These are phyloP conservation scores for Fusarium ambrosium DNA, from an alignment of 2,329 filamentous ascomycete genomes.

Conservation along the genomic window DNA sequence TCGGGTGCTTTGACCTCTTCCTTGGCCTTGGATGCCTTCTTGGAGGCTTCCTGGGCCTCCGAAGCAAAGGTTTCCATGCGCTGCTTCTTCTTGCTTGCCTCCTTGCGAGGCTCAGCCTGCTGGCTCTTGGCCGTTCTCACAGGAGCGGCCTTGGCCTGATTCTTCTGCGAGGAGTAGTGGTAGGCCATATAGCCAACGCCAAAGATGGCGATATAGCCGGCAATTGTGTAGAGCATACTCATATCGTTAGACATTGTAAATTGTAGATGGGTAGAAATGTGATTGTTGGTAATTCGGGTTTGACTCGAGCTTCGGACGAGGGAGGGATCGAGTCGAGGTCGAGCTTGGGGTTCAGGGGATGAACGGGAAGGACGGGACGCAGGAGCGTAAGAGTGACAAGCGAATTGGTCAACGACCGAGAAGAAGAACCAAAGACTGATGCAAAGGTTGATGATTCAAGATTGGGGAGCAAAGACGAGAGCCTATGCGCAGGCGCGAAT, in stretches of 20 bases:
- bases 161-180: constrained; percentile 52
- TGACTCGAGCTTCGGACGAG: constrained; percentile 28
- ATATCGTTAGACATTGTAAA: constrained; percentile 53
- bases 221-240: constrained; percentile 54
- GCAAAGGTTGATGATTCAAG: constrained; percentile 21
- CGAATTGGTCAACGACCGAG: constrained; percentile 9
- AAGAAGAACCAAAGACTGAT: constrained; percentile 7
- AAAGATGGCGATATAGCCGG: constrained; percentile 54
- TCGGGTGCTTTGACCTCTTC: constrained; percentile 43
- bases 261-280: constrained; percentile 7
- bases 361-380: constrained; percentile 14
- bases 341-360: constrained; percentile 19
- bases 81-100: constrained; percentile 62
- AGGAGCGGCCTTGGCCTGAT: constrained; percentile 46
- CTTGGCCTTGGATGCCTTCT: constrained; percentile 59
- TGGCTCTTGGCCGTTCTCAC: constrained; percentile 49
- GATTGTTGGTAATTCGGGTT: constrained; percentile 23
- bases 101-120: constrained; percentile 54
- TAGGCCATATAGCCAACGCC: constrained; percentile 55
- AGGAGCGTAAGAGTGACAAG: constrained; percentile 9
- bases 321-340: constrained; percentile 19
- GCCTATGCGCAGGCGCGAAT: constrained; percentile 25
- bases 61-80: constrained; percentile 58
- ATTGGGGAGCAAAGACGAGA: constrained; percentile 6
- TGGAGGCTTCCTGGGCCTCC: constrained; percentile 52